Conservation (phyloP, 768 basidiomycete species). For the Pleurotus tuber-regium region DNA sequence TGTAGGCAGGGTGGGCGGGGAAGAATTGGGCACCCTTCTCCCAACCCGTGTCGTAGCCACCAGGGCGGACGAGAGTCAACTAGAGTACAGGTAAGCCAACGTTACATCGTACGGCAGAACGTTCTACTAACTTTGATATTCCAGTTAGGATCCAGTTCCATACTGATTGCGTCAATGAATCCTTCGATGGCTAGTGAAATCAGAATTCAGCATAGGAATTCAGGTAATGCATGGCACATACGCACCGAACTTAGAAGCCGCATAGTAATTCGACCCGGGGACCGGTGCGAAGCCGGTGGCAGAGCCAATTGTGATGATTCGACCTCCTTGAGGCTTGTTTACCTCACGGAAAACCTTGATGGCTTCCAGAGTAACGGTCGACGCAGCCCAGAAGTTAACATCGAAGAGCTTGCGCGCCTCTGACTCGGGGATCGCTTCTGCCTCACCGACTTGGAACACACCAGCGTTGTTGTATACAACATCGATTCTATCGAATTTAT, state of each 20-base stretch:
- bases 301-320: slow-evolving; percentile 36
- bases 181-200: slow-evolving; percentile 34
- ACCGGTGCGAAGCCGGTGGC: slow-evolving; percentile 23
- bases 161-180: slow-evolving; percentile 32
- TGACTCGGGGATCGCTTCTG: slow-evolving; percentile 34
- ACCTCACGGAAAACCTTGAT: slow-evolving; percentile 34
- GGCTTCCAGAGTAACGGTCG: slow-evolving; percentile 28
- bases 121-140: slow-evolving; percentile 41
- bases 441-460: slow-evolving; percentile 27
- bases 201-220: slow-evolving; percentile 10
- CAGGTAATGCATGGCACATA: slow-evolving; percentile 14
- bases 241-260: slow-evolving; percentile 16
- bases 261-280: slow-evolving; percentile 27
- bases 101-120: neutral
- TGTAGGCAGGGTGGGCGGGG: slow-evolving; percentile 20
- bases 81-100: neutral
- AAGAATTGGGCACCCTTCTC: slow-evolving; percentile 10
- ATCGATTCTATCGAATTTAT: slow-evolving; percentile 35
- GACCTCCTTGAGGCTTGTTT: slow-evolving; percentile 37
- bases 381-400: slow-evolving; percentile 35
- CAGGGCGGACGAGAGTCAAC: slow-evolving; percentile 18
- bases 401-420: slow-evolving; percentile 38
- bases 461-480: slow-evolving; percentile 44
- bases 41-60: slow-evolving; percentile 17
- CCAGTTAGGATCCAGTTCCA: slow-evolving; percentile 44